Base-by-base conservation (phyloP, 2,329 filamentous ascomycete species). In the Penicillium sclerotigenum region DNA sequence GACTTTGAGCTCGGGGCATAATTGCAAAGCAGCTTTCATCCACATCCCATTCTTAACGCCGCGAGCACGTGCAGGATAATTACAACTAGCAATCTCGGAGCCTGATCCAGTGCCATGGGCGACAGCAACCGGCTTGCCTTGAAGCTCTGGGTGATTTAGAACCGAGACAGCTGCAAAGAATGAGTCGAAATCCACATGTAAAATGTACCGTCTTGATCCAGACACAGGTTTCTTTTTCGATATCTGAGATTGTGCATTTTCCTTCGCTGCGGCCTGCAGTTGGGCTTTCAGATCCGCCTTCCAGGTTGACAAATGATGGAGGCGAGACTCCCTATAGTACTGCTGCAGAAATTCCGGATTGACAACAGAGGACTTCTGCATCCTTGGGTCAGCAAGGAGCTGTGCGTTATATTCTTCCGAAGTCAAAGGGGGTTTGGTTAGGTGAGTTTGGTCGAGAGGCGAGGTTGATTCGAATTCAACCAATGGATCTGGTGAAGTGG, bases 41-140 rank as follows among this genome's bases (percentile, higher is more conserved):
- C 95, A 99, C 94, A 97, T 99, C 36, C 95, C 95, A 65, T 99
- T 99, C 70, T 92, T 96, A 52, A 99, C 81, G 1, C 93, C 93
- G 65, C 87, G 94, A 31, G 84, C 81, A 36, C 94, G 85, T 7
- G 95, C 94, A 20, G 88, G 86, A 70, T 99, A 99, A 67, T 99
- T 99, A 75, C 94, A 99, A 61, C 92, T 97, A 22, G 94, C 94
- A 67, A 99, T 97, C 70, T 99, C 94, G 0, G 93, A 96, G 0
- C 90, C 91, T 24, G 84, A 85, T 0, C 93, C 93, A 42, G 82
- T 83, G 5, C 93, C 89, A 68, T 99, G 94, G 4, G 94, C 93
- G 33, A 99, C 89, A 0, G 90, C 94, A 2, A 88, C 86, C 0
- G 95, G 94, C 68, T 91, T 93, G 48, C 89, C 86, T 37, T 80